Conservation (phyloP, 352 stramenopile species). For the Pythium periplocum region DNA sequence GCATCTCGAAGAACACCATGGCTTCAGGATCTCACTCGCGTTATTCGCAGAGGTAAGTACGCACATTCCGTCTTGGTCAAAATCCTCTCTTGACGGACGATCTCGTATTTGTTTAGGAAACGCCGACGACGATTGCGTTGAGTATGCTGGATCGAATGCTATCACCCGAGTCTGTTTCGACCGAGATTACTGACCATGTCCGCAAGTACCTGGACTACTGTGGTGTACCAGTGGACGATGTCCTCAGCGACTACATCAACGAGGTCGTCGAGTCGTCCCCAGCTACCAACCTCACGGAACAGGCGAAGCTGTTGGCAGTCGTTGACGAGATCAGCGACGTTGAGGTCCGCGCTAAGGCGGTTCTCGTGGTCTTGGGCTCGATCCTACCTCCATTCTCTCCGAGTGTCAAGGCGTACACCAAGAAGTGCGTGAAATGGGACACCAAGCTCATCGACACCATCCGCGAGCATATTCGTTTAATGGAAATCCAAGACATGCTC, state of each 20-base stretch:
- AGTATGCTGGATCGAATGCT: slow-evolving; percentile 59
- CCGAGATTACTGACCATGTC: slow-evolving; percentile 39
- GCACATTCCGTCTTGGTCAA: too few relatives aligned
- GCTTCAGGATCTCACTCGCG: slow-evolving; percentile 52
- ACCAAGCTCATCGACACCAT: slow-evolving; percentile 40
- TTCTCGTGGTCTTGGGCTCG: slow-evolving; percentile 23
- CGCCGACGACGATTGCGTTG: slow-evolving; percentile 60
- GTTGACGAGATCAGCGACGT: slow-evolving; percentile 20
- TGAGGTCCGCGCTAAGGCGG: slow-evolving; percentile 15
- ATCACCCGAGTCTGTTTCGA: slow-evolving; percentile 24
- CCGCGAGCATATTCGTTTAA: slow-evolving; percentile 56
- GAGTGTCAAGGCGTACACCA: slow-evolving; percentile 40
- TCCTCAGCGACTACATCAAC: slow-evolving; percentile 28
- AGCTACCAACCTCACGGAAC: slow-evolving; percentile 13
- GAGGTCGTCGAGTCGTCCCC: slow-evolving; percentile 16
- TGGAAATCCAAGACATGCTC: slow-evolving; percentile 79
- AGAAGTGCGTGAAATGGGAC: slow-evolving; percentile 30
- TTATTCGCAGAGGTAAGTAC: slow-evolving; percentile 36
- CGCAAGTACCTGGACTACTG: slow-evolving; percentile 41
- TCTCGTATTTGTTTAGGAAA: slow-evolving; percentile 27
- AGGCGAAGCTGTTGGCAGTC: slow-evolving; percentile 18
- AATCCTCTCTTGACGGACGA: too few relatives aligned
- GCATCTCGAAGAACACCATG: slow-evolving; percentile 32
- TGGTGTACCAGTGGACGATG: slow-evolving; percentile 26
- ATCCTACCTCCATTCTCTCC: slow-evolving; percentile 50